phyloP scores from a whole-genome alignment of 306 rosid species.

The Vigna nakashimae region DNA sequence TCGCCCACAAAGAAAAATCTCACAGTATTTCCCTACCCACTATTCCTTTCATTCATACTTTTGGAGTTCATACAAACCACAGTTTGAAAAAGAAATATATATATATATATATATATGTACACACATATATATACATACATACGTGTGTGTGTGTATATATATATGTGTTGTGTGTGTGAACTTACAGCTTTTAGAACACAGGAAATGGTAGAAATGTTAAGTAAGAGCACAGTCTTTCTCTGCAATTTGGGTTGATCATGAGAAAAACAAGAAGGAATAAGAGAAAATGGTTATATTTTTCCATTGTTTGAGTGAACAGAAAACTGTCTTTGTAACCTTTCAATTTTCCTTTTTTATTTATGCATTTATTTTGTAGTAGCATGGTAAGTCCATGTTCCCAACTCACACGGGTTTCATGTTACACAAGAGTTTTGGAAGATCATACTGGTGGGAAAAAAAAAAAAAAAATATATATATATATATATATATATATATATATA shows the following conservation, averaged over 20 bases:
- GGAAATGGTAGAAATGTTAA: neutral
- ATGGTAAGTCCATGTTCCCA: no score
- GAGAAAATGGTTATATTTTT: neutral
- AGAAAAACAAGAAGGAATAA: neutral
- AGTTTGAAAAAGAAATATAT: neutral
- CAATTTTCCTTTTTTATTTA: neutral
- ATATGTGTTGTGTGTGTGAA: neutral
- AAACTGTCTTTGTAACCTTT: neutral
- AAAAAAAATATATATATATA: no score
- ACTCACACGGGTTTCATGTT: no score
- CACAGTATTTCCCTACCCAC: neutral
- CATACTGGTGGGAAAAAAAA: no score
- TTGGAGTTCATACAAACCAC: constrained; percentile 16
- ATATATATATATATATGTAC: no score
- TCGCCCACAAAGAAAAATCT: neutral
- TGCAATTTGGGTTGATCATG: neutral
- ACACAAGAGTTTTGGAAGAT: no score
- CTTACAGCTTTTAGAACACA: neutral
- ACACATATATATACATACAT: no score
- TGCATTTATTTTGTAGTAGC: neutral
- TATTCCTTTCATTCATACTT: neutral
- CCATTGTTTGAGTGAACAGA: neutral
- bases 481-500: no score
- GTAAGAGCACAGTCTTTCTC: neutral
- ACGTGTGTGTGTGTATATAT: neutral